Evolutionary conservation across 2,329 filamentous ascomycete genomes (phyloP).

Genomic region (Cercospora zeae-maydis): DNA sequence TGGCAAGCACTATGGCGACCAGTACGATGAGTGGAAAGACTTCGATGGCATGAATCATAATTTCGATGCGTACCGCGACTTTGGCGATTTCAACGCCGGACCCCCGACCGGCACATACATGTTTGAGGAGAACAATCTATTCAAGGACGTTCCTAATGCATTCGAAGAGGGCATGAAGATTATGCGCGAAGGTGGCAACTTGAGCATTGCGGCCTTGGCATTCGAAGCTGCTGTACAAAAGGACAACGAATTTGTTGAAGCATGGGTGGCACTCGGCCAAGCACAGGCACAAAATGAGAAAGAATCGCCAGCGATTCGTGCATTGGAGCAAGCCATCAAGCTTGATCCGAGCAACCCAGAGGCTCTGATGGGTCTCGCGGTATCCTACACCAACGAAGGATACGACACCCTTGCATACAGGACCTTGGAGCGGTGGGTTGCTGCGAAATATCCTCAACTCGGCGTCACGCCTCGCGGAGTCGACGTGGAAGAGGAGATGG

Average conservation of each 20-base stretch:
- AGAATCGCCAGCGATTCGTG: slow-evolving; percentile 90
- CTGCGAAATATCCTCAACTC: slow-evolving; percentile 86
- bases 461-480: slow-evolving; percentile 68
- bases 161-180: slow-evolving; percentile 93
- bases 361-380: slow-evolving; percentile 90
- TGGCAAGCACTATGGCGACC: slow-evolving; percentile 64
- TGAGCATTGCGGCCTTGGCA: slow-evolving; percentile 86
- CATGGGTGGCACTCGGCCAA: slow-evolving; percentile 87
- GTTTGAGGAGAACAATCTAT: slow-evolving; percentile 92
- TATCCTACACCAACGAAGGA: slow-evolving; percentile 97
- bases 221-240: slow-evolving; percentile 96
- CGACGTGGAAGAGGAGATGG: slow-evolving; percentile 63
- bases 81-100: slow-evolving; percentile 37
- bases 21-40: slow-evolving; percentile 74
- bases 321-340: slow-evolving; percentile 85
- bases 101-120: slow-evolving; percentile 72
- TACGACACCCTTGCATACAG: slow-evolving; percentile 97
- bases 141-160: slow-evolving; percentile 73
- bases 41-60: slow-evolving; percentile 69
- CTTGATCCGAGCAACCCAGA: slow-evolving; percentile 81
- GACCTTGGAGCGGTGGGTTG: slow-evolving; percentile 93
- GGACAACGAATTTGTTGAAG: slow-evolving; percentile 79
- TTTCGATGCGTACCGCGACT: slow-evolving; percentile 50
- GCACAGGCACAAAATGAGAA: slow-evolving; percentile 99
- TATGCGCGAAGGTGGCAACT: slow-evolving; percentile 87